Evolutionary conservation across 768 basidiomycete species (phyloP).

Genomic region (Mrakia frigida): DNA sequence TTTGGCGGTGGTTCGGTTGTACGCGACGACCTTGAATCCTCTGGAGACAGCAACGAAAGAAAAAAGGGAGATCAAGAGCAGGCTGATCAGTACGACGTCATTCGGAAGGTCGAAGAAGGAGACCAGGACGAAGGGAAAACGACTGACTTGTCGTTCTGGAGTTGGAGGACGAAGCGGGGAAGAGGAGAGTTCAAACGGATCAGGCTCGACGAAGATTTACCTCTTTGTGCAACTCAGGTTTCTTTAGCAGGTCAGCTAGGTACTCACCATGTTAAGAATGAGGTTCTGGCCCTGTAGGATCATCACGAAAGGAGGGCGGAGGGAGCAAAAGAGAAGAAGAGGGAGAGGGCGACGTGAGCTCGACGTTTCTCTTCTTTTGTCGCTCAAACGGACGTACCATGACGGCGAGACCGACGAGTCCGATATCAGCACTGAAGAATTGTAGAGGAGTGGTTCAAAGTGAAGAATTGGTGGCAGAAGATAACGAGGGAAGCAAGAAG

Average conservation of each 20-base stretch:
- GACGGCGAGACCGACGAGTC: conserved; percentile 96
- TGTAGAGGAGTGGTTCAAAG: too few species aligned
- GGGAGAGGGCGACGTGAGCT: not conserved
- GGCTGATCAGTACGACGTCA: too few species aligned
- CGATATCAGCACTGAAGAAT: conserved; percentile 98
- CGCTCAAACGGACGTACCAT: conserved; percentile 50
- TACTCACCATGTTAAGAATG: conserved; percentile 82
- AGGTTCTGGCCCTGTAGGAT: conserved; percentile 89
- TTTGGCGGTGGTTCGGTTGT: conserved; percentile 94
- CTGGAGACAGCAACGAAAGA: not conserved
- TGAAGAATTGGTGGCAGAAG: too few species aligned
- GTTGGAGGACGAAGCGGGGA: not conserved
- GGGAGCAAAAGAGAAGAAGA: conserved; percentile 24
- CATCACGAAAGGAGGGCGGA: too few species aligned
- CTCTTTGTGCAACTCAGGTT: too few species aligned
- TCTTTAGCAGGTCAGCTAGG: too few species aligned
- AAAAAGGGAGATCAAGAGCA: too few species aligned
- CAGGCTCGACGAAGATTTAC: too few species aligned
- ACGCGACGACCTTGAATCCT: conserved; percentile 93
- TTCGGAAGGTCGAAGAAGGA: too few species aligned
- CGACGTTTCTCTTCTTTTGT: not conserved
- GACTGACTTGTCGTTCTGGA: too few species aligned
- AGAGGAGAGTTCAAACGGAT: not conserved
- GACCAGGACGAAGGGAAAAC: too few species aligned
- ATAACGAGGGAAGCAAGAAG: too few species aligned